These are phyloP conservation scores for Tuber aestivum DNA, from an alignment of 495 filamentous ascomycete genomes.

Conservation along the genomic window DNA sequence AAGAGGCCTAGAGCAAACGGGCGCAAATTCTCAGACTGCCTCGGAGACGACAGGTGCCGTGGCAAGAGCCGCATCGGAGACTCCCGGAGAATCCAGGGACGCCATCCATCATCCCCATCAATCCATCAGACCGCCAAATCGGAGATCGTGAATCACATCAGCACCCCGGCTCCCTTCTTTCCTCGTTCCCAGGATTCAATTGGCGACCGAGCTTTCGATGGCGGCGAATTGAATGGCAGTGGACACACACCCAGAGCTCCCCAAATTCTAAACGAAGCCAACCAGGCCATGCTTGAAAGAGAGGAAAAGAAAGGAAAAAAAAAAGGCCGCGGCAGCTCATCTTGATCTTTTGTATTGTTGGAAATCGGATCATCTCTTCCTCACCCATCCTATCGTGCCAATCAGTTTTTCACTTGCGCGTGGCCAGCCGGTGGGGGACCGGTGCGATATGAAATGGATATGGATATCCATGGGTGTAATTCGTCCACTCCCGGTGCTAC, in stretches of 20 bases:
- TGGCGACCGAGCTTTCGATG: not conserved
- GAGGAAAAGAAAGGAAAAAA: not conserved
- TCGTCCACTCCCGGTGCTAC: not conserved
- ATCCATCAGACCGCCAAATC: not conserved
- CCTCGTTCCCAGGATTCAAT: not conserved
- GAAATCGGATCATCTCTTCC: not conserved
- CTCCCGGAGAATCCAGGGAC: not conserved
- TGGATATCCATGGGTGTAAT: not conserved
- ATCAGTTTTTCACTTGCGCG: not conserved
- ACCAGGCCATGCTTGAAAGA: not conserved
- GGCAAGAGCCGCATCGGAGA: not conserved
- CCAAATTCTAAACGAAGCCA: not conserved
- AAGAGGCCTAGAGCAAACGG: too few relatives aligned
- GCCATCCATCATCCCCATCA: not conserved
- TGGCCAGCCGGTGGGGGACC: not conserved
- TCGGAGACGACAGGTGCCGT: not conserved
- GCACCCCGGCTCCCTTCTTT: too few relatives aligned
- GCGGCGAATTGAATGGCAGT: not conserved
- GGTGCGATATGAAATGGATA: not conserved
- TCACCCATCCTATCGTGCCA: not conserved
- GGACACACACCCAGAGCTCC: not conserved
- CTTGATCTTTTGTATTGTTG: not conserved
- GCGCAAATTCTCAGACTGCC: not conserved
- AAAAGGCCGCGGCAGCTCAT: not conserved
- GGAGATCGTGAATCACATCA: not conserved